phyloP scores from a whole-genome alignment of 179 eudicot genomes.

The Patellifolia procumbens region DNA sequence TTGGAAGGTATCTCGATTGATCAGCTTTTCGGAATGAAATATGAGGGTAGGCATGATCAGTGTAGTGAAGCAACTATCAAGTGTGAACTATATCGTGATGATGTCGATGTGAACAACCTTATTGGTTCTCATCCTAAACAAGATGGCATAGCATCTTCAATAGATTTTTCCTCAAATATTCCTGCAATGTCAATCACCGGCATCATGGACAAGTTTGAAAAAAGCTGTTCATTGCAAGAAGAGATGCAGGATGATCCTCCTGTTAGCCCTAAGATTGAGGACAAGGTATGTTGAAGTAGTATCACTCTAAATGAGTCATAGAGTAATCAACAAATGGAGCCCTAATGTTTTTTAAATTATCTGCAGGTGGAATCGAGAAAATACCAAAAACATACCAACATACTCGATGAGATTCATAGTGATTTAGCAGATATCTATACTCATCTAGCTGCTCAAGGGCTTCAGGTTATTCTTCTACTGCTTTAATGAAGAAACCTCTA shows the following conservation, averaged over 20 bases:
- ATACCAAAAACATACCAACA: not conserved
- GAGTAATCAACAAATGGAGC: not conserved
- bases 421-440: conserved; percentile 8
- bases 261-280: not conserved
- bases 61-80: not conserved
- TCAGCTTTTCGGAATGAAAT: not conserved
- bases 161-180: conserved; percentile 14
- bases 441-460: conserved; percentile 12
- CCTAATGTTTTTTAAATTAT: not conserved
- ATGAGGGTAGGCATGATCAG: not conserved
- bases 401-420: conserved; percentile 3
- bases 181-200: conserved; percentile 4
- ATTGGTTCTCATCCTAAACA: conserved; percentile 3
- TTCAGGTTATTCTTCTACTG: conserved; percentile 17
- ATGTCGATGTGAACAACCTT: not conserved
- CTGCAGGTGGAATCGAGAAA: conserved; percentile 11
- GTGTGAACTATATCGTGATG: not conserved
- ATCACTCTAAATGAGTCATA: not conserved
- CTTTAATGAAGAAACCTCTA: not conserved
- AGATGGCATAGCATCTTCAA: not conserved
- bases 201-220: not conserved
- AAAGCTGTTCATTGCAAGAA: not conserved
- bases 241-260: conserved; percentile 16
- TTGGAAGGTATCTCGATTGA: not conserved
- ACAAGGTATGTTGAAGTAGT: conserved; percentile 24